Base-by-base conservation (phyloP, 2,329 filamentous ascomycete species). In the Aspergillus pseudoglaucus region DNA sequence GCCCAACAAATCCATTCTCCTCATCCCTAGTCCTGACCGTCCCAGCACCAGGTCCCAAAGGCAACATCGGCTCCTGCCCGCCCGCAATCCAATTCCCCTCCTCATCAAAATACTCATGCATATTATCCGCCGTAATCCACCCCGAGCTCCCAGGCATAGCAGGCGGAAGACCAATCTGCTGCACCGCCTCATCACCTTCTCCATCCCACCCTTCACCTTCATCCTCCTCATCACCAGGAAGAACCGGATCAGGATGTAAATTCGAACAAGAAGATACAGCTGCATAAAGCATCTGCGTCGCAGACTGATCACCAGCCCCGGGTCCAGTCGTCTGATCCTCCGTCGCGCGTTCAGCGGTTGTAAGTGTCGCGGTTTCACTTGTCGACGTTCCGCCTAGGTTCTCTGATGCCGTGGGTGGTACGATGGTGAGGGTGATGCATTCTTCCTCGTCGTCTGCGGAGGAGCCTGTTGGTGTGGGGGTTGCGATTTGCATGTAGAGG, bases 71-170 rank as follows among this genome's bases (percentile, higher is more conserved):
- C 45, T 61, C 60, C 46, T 79, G 63, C 56, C 72, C 50, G 63
- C 75, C 37, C 58, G 74, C 79, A 53, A 87, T 85, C 80, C 85
- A 91, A 62, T 91, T 90, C 2, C 88, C 88, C 7, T 90, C 79
- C 52, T 79, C 83, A 58, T 93, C 87, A 67, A 93, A 87, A 62
- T 83, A 95, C 57, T 95, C 81, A 54, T 85, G 76, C 64, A 95
- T 84, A 59, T 96, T 97, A 48, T 95, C 91, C 7, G 88, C 87
- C 14, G 91, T 97, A 62, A 97, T 75, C 74, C 73, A 76, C 7
- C 74, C 73, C 1, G 72, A 74, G 48, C 74, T 75, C 14, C 73
- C 73, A 32, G 69, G 71, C 58, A 76, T 65, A 3, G 74, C 68
- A 30, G 73, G 73, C 25, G 74, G 74, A 46, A 72, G 51, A 6